These are phyloP conservation scores for Nematodospora anomalae DNA, from an alignment of 1,139 yeast genomes.

Conservation along the genomic window DNA sequence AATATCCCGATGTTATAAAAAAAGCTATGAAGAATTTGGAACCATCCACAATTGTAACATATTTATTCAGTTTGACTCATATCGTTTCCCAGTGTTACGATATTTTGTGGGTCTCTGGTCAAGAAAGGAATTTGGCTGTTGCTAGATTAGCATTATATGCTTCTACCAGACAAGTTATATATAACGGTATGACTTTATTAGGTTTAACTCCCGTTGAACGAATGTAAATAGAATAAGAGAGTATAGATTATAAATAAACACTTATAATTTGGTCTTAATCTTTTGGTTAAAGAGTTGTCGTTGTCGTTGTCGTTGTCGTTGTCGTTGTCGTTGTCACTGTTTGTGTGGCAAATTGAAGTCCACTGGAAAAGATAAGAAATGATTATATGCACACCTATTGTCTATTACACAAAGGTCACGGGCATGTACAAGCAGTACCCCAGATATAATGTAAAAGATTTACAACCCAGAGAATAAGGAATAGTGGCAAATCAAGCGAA, in stretches of 20 bases:
- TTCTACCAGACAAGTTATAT: conserved; percentile 85
- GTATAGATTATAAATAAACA: conserved; percentile 1
- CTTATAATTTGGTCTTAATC: neutral
- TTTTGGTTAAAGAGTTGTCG: too few relatives aligned
- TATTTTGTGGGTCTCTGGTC: conserved; percentile 97
- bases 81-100: conserved; percentile 95
- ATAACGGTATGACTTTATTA: conserved; percentile 87
- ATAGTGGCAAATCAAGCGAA: too few relatives aligned
- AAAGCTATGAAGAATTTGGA: conserved; percentile 83
- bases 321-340: too few relatives aligned
- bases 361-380: neutral
- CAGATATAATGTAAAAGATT: too few relatives aligned
- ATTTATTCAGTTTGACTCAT: conserved; percentile 88
- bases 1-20: conserved; percentile 88
- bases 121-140: conserved; percentile 78
- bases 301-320: too few relatives aligned
- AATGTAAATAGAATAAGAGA: conserved; percentile 60
- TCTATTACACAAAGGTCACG: neutral
- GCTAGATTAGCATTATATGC: conserved; percentile 94
- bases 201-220: conserved; percentile 98
- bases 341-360: too few relatives aligned
- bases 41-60: conserved; percentile 94
- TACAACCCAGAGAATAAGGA: too few relatives aligned
- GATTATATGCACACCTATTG: neutral
- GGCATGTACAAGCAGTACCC: too few relatives aligned